A percentile compares a stretch with the other conserved stretches of the same genome.
phyloP scores from a whole-genome alignment of 495 filamentous ascomycete genomes.

The Letharia lupina region DNA sequence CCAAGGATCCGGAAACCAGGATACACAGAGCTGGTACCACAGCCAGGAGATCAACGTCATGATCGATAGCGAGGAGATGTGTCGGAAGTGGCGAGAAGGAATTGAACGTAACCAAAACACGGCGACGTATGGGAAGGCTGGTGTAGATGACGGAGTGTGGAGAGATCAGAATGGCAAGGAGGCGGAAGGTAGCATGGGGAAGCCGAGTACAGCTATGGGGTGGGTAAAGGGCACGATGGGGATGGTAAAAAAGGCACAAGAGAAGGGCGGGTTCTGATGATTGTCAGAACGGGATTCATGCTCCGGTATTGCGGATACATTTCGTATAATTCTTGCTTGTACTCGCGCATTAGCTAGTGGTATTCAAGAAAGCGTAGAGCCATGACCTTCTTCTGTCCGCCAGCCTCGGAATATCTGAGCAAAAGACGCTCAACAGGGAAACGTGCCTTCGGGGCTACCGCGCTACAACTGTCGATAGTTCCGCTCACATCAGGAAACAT shows the following conservation, averaged over 20 bases:
- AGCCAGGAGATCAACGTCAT: slow-evolving; percentile 69
- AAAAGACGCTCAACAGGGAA: no score
- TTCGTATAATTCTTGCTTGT: neutral
- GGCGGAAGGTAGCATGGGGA: slow-evolving; percentile 16
- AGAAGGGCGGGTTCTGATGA: slow-evolving; percentile 11
- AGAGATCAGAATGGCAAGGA: slow-evolving; percentile 22
- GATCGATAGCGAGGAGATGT: slow-evolving; percentile 54
- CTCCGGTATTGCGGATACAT: neutral
- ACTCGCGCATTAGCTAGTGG: no score
- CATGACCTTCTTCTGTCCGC: no score
- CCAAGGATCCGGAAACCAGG: slow-evolving; percentile 59
- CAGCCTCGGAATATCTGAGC: no score
- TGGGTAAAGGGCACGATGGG: slow-evolving; percentile 18
- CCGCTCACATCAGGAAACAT: no score
- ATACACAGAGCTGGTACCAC: slow-evolving; percentile 75
- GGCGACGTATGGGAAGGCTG: slow-evolving; percentile 49
- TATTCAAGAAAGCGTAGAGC: no score
- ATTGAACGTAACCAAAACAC: slow-evolving; percentile 66
- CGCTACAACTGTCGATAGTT: no score
- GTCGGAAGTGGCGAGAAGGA: slow-evolving; percentile 52
- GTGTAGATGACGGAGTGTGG: slow-evolving; percentile 51
- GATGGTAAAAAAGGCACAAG: slow-evolving; percentile 17
- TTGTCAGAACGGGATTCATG: neutral
- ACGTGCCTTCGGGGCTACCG: no score
- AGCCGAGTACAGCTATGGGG: slow-evolving; percentile 8